These are phyloP conservation scores for Cutaneotrichosporon cyanovorans DNA, from an alignment of 1,284 basidiomycete genomes.

Conservation along the genomic window DNA sequence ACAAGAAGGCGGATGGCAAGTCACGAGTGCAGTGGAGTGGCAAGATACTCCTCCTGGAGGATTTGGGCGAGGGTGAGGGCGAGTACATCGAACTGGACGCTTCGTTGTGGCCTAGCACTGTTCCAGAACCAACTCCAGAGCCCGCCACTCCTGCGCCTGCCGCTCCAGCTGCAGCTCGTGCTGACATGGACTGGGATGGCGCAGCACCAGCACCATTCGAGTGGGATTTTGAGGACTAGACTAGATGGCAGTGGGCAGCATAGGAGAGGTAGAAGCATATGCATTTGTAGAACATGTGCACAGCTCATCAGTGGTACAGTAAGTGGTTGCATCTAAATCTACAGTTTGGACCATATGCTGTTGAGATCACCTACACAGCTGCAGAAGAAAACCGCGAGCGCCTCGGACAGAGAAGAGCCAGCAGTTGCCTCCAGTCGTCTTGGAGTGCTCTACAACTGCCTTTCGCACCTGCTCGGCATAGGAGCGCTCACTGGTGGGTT, in stretches of 20 bases:
- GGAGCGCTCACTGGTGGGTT: conserved; percentile 21
- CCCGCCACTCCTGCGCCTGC: conserved; percentile 29
- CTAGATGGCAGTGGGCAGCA: conserved; percentile 7
- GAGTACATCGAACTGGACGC: conserved; percentile 60
- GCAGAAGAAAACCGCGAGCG: conserved; percentile 22
- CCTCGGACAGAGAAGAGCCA: conserved; percentile 57
- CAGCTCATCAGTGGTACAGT: too few species aligned
- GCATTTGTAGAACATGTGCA: background rate
- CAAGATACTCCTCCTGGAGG: conserved; percentile 71
- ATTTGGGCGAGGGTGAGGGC: conserved; percentile 48
- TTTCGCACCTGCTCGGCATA: conserved; percentile 32
- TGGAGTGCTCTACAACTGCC: conserved; percentile 16
- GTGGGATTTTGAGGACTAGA: conserved; percentile 39
- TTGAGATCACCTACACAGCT: conserved; percentile 5
- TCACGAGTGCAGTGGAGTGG: conserved; percentile 45
- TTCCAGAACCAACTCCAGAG: conserved; percentile 42
- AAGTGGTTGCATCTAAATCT: too few species aligned
- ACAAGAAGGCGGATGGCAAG: conserved; percentile 16
- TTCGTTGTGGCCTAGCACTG: conserved; percentile 48
- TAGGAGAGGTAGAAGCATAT: background rate
- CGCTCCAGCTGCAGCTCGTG: conserved; percentile 28
- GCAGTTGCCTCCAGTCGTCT: conserved; percentile 9
- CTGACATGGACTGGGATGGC: conserved; percentile 58
- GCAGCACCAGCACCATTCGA: conserved; percentile 57
- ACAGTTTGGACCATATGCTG: background rate